Evolutionary conservation across 805 yeast genomes (phyloP).

Genomic region (Metschnikowia proteae): DNA sequence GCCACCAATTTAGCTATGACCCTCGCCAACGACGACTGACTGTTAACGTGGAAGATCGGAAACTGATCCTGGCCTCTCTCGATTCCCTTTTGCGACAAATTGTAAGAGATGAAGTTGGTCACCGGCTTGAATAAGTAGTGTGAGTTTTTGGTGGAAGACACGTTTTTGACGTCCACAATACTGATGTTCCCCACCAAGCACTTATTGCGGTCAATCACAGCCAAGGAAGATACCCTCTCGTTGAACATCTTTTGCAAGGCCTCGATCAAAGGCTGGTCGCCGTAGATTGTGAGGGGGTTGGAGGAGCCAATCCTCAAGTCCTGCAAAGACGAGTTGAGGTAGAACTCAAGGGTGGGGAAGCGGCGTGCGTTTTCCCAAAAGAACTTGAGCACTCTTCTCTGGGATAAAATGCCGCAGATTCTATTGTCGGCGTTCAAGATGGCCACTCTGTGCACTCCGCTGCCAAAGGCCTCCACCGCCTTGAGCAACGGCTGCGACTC

Average conservation of each 20-base stretch:
- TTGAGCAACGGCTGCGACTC: constrained; percentile 64
- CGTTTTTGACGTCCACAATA: constrained; percentile 87
- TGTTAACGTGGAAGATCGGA: constrained; percentile 92
- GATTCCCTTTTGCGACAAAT: constrained; percentile 81
- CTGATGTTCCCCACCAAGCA: constrained; percentile 87
- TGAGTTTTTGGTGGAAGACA: constrained; percentile 82
- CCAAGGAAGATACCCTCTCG: constrained; percentile 82
- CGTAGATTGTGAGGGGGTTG: constrained; percentile 73
- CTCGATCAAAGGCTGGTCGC: constrained; percentile 82
- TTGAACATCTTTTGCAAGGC: constrained; percentile 83
- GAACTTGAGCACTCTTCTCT: constrained; percentile 78
- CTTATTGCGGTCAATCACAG: constrained; percentile 79
- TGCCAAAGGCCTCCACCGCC: constrained; percentile 85
- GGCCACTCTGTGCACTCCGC: constrained; percentile 93
- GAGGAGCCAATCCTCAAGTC: constrained; percentile 73
- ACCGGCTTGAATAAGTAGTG: constrained; percentile 79
- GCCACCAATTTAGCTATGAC: constrained; percentile 94
- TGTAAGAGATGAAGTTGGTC: constrained; percentile 81
- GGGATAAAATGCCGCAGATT: constrained; percentile 83
- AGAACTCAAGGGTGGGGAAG: constrained; percentile 75
- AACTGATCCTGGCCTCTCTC: constrained; percentile 94
- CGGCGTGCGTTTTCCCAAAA: constrained; percentile 91
- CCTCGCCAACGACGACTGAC: constrained; percentile 74
- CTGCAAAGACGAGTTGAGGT: constrained; percentile 63
- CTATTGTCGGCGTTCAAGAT: constrained; percentile 46